Base-by-base conservation (phyloP, 1,284 basidiomycete genomes). In the Marasmius sp. region DNA sequence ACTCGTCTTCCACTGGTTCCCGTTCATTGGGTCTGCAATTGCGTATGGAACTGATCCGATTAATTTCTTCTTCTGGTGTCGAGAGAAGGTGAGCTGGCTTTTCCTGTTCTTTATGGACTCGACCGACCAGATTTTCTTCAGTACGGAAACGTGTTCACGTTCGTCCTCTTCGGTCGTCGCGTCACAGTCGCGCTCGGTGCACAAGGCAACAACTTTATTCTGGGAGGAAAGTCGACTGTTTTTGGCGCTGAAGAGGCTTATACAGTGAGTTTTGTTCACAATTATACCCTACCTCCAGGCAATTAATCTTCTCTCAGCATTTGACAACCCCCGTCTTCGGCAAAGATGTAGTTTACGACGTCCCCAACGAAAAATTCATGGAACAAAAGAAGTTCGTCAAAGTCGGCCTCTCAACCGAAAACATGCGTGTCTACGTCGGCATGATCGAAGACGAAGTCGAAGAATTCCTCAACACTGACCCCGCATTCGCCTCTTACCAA, bases 381-480 rank as follows among this genome's bases (percentile, higher is more conserved):
- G 96, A 99, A 74, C 97, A 99, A 77, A 99, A 99, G 84, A 93
- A 92, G 75, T 98, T 99, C 67, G 89, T 96, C 76, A 97, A 97
- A 79, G 90, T 95, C 67, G 96, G 97, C 48, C 85, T 99, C 9
- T 93, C 94, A 8, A 87, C 86, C 20, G 97, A 99, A 38, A 97
- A 97, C 74, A 91, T 99, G 77, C 87, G 90, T 43, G 84, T 87
- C 48, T 99, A 99, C 72, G 91, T 97, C 41, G 87, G 88, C 58
- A 91, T 98, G 86, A 94, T 99, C 68, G 88, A 90, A 63, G 81
- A 92, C 43, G 96, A 98, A 75, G 88, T 94, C 57, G 81, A 86
- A 53, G 77, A 87, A 51, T 95, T 89, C 76, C 77, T 95, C 72
- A 77, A 79, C 49, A 79, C 78, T 62, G 92, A 92, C 66, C 63